Conservation (phyloP, 371 early-diverging fungal genomes). For the Nematocida sp. region DNA sequence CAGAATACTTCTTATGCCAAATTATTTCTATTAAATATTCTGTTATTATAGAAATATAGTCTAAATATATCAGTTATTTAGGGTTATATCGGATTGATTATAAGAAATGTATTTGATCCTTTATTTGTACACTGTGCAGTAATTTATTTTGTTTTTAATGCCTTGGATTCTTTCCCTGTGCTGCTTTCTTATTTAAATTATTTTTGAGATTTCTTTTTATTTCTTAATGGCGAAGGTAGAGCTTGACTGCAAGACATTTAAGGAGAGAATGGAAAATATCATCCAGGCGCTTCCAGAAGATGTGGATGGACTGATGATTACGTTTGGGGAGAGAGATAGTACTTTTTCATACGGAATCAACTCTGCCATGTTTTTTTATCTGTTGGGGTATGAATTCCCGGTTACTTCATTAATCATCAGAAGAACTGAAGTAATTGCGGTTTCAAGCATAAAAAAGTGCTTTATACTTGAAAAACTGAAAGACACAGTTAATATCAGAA, state of each 20-base stretch:
- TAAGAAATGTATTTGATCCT: too few relatives aligned
- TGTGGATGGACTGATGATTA: conserved; percentile 58
- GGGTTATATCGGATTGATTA: too few relatives aligned
- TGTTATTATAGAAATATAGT: too few relatives aligned
- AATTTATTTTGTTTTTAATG: too few relatives aligned
- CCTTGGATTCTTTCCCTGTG: too few relatives aligned
- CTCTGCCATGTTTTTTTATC: conserved; percentile 77
- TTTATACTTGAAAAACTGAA: conserved; percentile 55
- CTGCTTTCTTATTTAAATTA: not conserved
- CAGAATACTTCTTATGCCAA: too few relatives aligned
- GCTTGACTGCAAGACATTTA: conserved; percentile 45
- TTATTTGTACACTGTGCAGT: too few relatives aligned
- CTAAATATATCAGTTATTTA: too few relatives aligned
- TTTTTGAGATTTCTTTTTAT: conserved; percentile 24
- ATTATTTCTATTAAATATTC: too few relatives aligned
- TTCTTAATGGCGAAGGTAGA: conserved; percentile 46
- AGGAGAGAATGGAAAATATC: conserved; percentile 51
- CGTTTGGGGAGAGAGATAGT: conserved; percentile 68
- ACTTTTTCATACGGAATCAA: conserved; percentile 66
- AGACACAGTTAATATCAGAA: conserved; percentile 11
- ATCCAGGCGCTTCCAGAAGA: conserved; percentile 30
- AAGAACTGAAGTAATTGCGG: conserved; percentile 75
- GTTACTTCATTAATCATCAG: conserved; percentile 79
- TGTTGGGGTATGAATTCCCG: conserved; percentile 84
- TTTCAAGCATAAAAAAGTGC: conserved; percentile 79